Conservation (phyloP, 768 basidiomycete genomes). For the Termitomyces sp. region DNA sequence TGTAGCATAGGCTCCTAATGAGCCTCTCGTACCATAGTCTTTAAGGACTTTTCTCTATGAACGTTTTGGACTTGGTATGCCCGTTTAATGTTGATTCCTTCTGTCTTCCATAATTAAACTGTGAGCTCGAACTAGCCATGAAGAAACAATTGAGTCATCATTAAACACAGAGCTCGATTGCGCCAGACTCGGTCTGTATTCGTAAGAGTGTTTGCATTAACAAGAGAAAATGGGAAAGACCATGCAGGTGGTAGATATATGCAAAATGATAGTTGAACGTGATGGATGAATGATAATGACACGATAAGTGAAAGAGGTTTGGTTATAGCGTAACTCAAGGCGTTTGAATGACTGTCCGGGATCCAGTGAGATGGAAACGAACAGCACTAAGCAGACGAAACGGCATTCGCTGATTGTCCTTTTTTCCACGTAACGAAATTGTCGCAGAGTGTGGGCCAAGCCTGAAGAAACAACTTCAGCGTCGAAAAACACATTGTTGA, state of each 20-base stretch:
- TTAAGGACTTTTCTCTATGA: too few species aligned
- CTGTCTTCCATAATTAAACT: too few species aligned
- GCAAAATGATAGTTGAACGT: not conserved
- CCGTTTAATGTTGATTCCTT: too few species aligned
- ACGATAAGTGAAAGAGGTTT: not conserved
- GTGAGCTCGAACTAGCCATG: too few species aligned
- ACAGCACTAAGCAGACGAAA: not conserved
- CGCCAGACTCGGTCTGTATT: too few species aligned
- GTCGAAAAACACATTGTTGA: not conserved
- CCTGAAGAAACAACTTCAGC: constrained; percentile 33
- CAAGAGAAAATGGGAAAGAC: not conserved
- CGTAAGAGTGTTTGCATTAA: not conserved
- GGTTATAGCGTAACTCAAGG: not conserved
- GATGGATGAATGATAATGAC: not conserved
- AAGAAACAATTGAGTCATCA: too few species aligned
- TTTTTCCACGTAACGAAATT: constrained; percentile 74
- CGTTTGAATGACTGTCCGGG: not conserved
- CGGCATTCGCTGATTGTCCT: constrained; percentile 3
- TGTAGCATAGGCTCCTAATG: too few species aligned
- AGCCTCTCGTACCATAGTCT: too few species aligned
- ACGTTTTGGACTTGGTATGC: too few species aligned
- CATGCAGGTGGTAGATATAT: not conserved
- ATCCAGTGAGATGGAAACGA: not conserved
- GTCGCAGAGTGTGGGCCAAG: constrained; percentile 82
- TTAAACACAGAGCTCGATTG: too few species aligned